Percentiles rank a stretch among this genome's conserved stretches.
Evolutionary conservation across 768 basidiomycete species (phyloP).

Genomic region (Harrya chromipes): DNA sequence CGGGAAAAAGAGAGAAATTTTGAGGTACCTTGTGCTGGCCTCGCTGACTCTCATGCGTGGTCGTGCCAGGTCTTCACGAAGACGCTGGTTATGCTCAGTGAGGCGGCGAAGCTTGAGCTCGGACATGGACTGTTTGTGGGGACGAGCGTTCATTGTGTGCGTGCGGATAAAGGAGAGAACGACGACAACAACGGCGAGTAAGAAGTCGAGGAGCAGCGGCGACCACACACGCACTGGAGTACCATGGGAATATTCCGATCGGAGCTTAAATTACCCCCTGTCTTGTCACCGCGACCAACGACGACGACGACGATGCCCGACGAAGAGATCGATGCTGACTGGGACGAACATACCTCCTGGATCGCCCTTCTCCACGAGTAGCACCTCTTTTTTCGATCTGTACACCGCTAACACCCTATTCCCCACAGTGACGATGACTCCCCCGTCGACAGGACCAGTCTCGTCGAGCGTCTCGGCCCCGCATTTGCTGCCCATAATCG

Average conservation of each 20-base stretch:
- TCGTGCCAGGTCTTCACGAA: slow-evolving; percentile 85
- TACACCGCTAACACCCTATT: slow-evolving; percentile 3
- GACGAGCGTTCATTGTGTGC: slow-evolving; percentile 62
- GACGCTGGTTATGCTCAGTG: slow-evolving; percentile 89
- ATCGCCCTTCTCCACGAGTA: slow-evolving; percentile 30
- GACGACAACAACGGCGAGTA: background rate
- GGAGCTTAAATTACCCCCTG: slow-evolving; percentile 21
- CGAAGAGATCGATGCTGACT: slow-evolving; percentile 12
- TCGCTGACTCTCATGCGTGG: slow-evolving; percentile 92
- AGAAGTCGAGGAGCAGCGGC: slow-evolving; percentile 16
- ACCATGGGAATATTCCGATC: slow-evolving; percentile 10
- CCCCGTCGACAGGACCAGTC: slow-evolving; percentile 41
- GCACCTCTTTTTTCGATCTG: background rate
- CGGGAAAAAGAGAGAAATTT: background rate
- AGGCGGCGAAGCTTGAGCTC: slow-evolving; percentile 94
- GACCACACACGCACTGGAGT: background rate
- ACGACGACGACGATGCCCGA: slow-evolving; percentile 5
- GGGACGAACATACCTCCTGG: slow-evolving; percentile 30
- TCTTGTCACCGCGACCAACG: background rate
- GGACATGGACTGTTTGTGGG: slow-evolving; percentile 93
- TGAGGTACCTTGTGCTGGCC: slow-evolving; percentile 71
- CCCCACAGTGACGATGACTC: slow-evolving; percentile 35
- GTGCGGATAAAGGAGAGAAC: slow-evolving; percentile 5
- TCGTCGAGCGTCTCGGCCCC: slow-evolving; percentile 46
- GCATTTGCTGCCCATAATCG: slow-evolving; percentile 33